Conservation (phyloP, 257 asterid species). For the Solanum phureja region DNA sequence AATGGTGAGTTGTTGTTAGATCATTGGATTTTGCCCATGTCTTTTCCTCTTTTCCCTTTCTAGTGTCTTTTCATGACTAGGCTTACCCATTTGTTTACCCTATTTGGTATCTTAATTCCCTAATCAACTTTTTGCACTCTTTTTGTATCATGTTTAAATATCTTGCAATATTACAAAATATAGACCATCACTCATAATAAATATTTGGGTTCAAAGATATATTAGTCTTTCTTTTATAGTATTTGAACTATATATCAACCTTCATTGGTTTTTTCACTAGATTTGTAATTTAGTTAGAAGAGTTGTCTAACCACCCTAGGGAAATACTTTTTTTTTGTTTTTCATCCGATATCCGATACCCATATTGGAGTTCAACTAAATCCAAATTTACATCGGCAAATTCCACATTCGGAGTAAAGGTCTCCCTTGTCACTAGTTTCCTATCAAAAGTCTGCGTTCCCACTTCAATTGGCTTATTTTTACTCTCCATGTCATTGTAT, state of each 20-base stretch:
- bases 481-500: neutral
- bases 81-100: neutral
- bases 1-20: no score
- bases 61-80: neutral
- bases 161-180: neutral
- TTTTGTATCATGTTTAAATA: no score
- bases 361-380: no score
- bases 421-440: neutral
- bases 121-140: neutral
- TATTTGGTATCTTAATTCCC: neutral
- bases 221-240: neutral
- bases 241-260: neutral
- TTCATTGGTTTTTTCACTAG: neutral
- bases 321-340: no score
- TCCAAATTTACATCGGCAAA: no score
- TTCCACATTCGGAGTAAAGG: no score
- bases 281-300: neutral
- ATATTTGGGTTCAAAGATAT: neutral
- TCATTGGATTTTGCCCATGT: neutral
- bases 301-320: neutral
- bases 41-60: neutral
- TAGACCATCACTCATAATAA: neutral
- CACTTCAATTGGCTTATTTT: neutral
- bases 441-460: neutral
- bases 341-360: no score